phyloP scores from a whole-genome alignment of 2,329 filamentous ascomycete genomes.

The Cordyceps cateniannulata region DNA sequence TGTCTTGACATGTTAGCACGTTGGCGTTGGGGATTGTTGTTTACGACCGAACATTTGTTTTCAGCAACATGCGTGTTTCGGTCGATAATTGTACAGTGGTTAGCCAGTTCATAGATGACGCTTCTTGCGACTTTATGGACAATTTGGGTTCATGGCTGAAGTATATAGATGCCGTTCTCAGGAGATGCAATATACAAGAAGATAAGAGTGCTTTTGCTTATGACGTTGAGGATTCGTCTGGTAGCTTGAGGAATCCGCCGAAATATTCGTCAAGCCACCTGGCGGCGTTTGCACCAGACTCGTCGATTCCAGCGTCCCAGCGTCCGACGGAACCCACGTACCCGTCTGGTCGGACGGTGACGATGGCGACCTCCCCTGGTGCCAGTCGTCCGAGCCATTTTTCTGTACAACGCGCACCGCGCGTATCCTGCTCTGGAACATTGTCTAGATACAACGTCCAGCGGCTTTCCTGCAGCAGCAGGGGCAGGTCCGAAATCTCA shows the following conservation, averaged over 20 bases:
- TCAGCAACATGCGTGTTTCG: neutral
- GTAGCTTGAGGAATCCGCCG: constrained; percentile 46
- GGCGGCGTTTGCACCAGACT: constrained; percentile 45
- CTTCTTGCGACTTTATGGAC: neutral
- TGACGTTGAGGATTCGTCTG: constrained; percentile 16
- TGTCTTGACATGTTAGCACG: neutral
- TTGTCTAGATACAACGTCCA: constrained; percentile 72
- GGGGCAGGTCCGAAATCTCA: constrained; percentile 60
- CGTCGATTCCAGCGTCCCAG: constrained; percentile 45
- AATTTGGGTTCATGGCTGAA: neutral
- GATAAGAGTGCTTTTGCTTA: neutral
- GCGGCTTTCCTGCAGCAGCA: constrained; percentile 53
- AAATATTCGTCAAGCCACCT: constrained; percentile 51
- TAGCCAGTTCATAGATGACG: neutral
- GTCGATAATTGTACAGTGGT: neutral
- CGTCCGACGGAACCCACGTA: constrained; percentile 61
- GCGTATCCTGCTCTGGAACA: constrained; percentile 48
- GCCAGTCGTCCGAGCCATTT: constrained; percentile 62
- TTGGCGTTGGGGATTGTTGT: neutral
- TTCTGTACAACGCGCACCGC: constrained; percentile 49
- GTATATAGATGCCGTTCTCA: neutral
- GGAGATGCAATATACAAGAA: neutral
- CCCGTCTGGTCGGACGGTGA: constrained; percentile 66
- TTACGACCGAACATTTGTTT: neutral
- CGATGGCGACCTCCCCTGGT: constrained; percentile 52